A percentile compares a stretch with the other conserved stretches of the same genome.
Conservation (phyloP, 768 basidiomycete species). For the Russula olivacea region DNA sequence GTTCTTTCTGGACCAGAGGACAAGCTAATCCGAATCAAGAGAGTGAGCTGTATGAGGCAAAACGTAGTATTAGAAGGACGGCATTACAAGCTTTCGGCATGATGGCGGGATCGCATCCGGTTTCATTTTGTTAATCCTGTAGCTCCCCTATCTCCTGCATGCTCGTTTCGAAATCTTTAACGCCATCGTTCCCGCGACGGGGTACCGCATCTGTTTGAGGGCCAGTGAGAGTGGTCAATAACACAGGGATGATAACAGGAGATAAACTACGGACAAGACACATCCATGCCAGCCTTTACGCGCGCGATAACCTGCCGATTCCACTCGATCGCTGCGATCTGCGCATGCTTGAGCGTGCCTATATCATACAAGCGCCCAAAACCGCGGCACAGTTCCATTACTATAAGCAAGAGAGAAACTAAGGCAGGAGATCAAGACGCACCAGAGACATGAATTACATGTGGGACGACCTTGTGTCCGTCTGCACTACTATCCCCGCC, state of each 20-base stretch:
- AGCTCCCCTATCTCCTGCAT: conserved; percentile 3
- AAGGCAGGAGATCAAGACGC: conserved; percentile 25
- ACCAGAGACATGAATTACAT: conserved; percentile 81
- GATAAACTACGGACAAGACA: conserved; percentile 2
- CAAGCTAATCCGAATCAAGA: not conserved
- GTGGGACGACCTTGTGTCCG: conserved; percentile 46
- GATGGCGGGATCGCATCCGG: too few relatives aligned
- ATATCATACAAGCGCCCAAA: not conserved
- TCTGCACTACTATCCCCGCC: conserved; percentile 38
- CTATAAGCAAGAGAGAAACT: not conserved
- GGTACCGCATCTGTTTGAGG: not conserved
- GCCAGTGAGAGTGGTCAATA: not conserved
- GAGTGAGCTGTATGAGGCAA: not conserved
- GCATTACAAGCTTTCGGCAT: too few relatives aligned
- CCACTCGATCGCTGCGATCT: conserved; percentile 68
- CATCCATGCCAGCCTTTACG: conserved; percentile 36
- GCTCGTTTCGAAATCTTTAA: conserved; percentile 1
- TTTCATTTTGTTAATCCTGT: not conserved
- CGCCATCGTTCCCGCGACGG: not conserved
- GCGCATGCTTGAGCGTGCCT: conserved; percentile 87
- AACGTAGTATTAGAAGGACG: not conserved
- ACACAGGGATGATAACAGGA: not conserved
- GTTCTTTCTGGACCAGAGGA: not conserved
- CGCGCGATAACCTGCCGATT: conserved; percentile 67
- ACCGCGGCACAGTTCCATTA: not conserved